These are phyloP conservation scores for Salix koriyanagi DNA, from an alignment of 345 rosid genomes.

Conservation along the genomic window DNA sequence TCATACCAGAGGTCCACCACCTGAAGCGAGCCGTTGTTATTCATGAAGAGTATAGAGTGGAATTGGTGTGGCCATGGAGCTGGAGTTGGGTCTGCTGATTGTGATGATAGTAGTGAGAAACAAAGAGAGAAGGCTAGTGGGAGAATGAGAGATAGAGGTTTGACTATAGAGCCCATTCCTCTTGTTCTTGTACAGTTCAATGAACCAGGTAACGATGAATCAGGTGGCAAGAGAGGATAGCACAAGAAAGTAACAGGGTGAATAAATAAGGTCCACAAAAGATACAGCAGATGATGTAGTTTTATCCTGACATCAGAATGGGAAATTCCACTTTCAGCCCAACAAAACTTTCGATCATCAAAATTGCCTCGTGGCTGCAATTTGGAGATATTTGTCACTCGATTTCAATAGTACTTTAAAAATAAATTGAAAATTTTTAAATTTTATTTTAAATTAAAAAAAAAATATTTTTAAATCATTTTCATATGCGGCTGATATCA, in stretches of 20 bases:
- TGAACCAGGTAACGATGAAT: neutral
- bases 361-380: neutral
- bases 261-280: neutral
- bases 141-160: slow-evolving; percentile 1
- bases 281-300: too few species aligned
- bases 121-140: neutral
- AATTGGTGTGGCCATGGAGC: slow-evolving; percentile 61
- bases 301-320: neutral
- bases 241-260: neutral
- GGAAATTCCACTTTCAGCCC: neutral
- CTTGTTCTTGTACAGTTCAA: neutral
- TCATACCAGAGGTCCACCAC: slow-evolving; percentile 66
- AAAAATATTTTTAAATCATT: too few species aligned
- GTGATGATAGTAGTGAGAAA: slow-evolving; percentile 11
- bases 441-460: too few species aligned
- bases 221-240: neutral
- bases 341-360: neutral
- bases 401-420: too few species aligned
- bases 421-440: too few species aligned
- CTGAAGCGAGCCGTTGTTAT: slow-evolving; percentile 53
- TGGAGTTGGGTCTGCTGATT: slow-evolving; percentile 42
- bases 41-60: slow-evolving; percentile 55
- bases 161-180: slow-evolving; percentile 14
- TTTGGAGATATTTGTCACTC: too few species aligned
- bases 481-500: too few species aligned